Base-by-base conservation (phyloP, 768 basidiomycete species). In the Xanthoconium stramineum region DNA sequence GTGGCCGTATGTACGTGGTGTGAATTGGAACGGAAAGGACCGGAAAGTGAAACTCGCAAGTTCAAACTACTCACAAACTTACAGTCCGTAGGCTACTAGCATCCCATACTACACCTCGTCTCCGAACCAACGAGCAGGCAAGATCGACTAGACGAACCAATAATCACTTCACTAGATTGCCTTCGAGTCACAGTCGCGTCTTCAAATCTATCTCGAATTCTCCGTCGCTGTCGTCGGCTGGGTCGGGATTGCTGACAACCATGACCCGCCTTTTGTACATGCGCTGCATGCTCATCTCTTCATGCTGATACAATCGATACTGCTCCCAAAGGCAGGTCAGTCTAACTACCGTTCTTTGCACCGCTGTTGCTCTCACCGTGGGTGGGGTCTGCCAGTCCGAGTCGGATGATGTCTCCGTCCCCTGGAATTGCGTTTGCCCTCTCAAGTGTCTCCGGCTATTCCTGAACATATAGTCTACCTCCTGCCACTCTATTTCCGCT, bases 221-320 rank as follows among this genome's bases (percentile, higher is more conserved):
- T 33, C 38, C 60, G n/a, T 66, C 69, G 55, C 68, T 66, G 28
- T 70, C 69, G 29, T 67, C 67, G 9, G 55, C 29, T 24, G 66
- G 69, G 52, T 69, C 68, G 2, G 68, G 68, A 45, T 69, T 69
- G 28, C 47, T 70, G 36, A 69, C 54, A 42, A 69, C 33, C 68
- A 69, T 70, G 40, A 69, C 61, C 45, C 69, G 60, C 56, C 68
- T 66, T 48, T 44, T 64, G 5, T 57, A 40, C 40, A 38, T 45
- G 39, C 69, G 68, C 24, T 58, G 69, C 49, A 61, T 17, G 20
- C 55, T 52, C 19, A 19, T 38, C 13, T 57, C 59, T 19, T 70
- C 59, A 19, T 57, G 32, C 15, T 59, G 58, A 46, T 55, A 45
- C 20, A 43, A 30, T 15, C 55, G 60, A 52, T 53, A 60, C 62